Percentiles rank a stretch among this genome's conserved stretches.
Conservation (phyloP, 108 stramenopile genomes). For the Nannochloropsis granulata region DNA sequence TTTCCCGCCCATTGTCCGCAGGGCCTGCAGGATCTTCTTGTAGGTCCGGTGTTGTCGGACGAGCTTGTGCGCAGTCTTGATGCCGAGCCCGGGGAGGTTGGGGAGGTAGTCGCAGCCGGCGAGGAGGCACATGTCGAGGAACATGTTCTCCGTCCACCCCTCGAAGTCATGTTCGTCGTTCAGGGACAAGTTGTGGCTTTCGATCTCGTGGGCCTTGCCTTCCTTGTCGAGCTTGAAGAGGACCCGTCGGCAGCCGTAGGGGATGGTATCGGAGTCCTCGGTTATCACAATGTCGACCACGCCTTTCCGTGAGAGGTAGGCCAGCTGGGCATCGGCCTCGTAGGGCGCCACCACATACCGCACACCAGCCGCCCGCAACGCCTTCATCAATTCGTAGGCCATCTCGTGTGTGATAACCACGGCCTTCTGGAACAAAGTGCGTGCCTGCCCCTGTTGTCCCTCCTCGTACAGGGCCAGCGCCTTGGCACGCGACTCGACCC, state of each 20-base stretch:
- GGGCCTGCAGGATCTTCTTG: slow-evolving; percentile 44
- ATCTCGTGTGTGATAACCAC: slow-evolving; percentile 49
- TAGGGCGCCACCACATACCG: slow-evolving; percentile 80
- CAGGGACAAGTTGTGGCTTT: slow-evolving; percentile 29
- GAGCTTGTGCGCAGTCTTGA: slow-evolving; percentile 56
- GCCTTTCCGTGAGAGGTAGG: slow-evolving; percentile 50
- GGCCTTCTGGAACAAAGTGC: slow-evolving; percentile 34
- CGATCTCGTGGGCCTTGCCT: slow-evolving; percentile 50
- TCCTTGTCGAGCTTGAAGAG: slow-evolving; percentile 63
- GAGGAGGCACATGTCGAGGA: slow-evolving; percentile 71
- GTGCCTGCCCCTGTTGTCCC: slow-evolving; percentile 31
- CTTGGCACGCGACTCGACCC: slow-evolving; percentile 28
- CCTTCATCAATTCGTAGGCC: slow-evolving; percentile 36
- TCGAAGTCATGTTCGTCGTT: slow-evolving; percentile 39
- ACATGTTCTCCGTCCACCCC: slow-evolving; percentile 66
- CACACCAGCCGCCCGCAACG: slow-evolving; percentile 32
- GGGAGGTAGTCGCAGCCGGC: slow-evolving; percentile 88
- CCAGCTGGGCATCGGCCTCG: slow-evolving; percentile 95
- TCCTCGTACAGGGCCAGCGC: slow-evolving; percentile 7
- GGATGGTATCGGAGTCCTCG: slow-evolving; percentile 89
- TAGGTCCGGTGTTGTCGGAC: slow-evolving; percentile 49
- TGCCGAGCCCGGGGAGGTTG: slow-evolving; percentile 62
- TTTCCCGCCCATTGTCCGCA: slow-evolving; percentile 16
- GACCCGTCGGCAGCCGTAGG: slow-evolving; percentile 52
- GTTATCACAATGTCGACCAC: slow-evolving; percentile 71